phyloP scores from a whole-genome alignment of 2,329 filamentous ascomycete species.

The Fusarium nematophilum region DNA sequence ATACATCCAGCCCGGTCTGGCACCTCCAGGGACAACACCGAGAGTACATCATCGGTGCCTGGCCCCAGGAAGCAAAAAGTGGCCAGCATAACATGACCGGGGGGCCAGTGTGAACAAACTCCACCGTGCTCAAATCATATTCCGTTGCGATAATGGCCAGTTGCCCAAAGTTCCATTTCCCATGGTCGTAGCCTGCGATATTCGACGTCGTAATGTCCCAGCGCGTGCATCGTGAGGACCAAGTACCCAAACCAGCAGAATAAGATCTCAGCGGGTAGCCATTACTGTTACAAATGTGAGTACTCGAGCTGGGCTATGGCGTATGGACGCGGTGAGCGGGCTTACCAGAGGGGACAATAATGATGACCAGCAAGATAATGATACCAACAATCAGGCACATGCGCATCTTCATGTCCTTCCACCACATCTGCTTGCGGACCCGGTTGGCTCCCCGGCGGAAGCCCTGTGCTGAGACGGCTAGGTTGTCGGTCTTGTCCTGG shows the following conservation, averaged over 20 bases:
- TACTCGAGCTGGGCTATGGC: background rate
- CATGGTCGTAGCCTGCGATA: constrained; percentile 44
- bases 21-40: constrained; percentile 33
- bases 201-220: constrained; percentile 43
- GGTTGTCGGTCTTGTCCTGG: constrained; percentile 94
- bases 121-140: constrained; percentile 50
- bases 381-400: constrained; percentile 94
- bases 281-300: constrained; percentile 47
- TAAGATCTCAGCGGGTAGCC: constrained; percentile 48
- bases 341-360: constrained; percentile 91
- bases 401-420: constrained; percentile 99
- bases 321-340: background rate
- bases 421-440: constrained; percentile 99
- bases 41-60: constrained; percentile 29
- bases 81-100: constrained; percentile 44
- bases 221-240: constrained; percentile 40
- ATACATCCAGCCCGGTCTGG: constrained; percentile 53
- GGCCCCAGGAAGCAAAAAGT: constrained; percentile 31
- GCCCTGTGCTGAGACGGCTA: constrained; percentile 91
- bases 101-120: constrained; percentile 49
- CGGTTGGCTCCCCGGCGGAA: constrained; percentile 97
- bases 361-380: constrained; percentile 90
- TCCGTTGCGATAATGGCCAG: constrained; percentile 45
- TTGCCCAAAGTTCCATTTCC: constrained; percentile 46
- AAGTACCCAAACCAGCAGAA: constrained; percentile 40